These are phyloP conservation scores for Apiospora rasikravindrae DNA, from an alignment of 2,329 filamentous ascomycete species.

Conservation along the genomic window DNA sequence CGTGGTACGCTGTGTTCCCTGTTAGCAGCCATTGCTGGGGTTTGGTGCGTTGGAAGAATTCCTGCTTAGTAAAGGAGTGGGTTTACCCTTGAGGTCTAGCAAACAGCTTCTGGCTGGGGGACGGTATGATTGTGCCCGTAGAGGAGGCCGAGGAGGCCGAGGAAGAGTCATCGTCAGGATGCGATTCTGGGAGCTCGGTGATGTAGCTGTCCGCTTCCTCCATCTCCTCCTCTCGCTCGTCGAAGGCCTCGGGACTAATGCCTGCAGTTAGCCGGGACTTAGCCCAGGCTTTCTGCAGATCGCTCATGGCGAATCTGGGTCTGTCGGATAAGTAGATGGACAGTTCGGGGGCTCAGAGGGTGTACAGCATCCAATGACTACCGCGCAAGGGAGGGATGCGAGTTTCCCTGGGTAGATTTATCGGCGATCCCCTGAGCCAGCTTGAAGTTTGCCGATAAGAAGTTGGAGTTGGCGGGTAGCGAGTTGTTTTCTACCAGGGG, in stretches of 20 bases:
- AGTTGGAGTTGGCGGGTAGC: neutral
- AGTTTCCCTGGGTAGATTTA: neutral
- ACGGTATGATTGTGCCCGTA: constrained; percentile 87
- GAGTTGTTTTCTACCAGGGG: neutral
- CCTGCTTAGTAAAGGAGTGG: neutral
- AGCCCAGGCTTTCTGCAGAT: constrained; percentile 79
- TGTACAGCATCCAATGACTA: neutral
- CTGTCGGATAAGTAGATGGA: neutral
- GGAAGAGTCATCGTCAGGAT: constrained; percentile 71
- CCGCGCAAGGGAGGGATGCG: neutral
- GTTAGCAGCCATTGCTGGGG: neutral
- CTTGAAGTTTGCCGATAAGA: neutral
- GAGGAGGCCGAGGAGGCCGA: constrained; percentile 89
- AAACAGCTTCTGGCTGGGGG: constrained; percentile 74
- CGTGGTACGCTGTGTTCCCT: constrained; percentile 47
- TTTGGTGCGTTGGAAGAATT: constrained; percentile 18
- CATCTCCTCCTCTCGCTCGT: constrained; percentile 57
- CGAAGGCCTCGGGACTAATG: constrained; percentile 55
- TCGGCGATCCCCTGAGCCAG: neutral
- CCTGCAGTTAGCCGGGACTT: constrained; percentile 68
- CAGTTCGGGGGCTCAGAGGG: neutral
- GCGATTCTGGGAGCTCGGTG: constrained; percentile 49
- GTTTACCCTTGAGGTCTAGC: constrained; percentile 70
- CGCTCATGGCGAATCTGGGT: constrained; percentile 66
- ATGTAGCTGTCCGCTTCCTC: constrained; percentile 42